Conservation (phyloP, 495 filamentous ascomycete genomes). For the Monascus purpureus region DNA sequence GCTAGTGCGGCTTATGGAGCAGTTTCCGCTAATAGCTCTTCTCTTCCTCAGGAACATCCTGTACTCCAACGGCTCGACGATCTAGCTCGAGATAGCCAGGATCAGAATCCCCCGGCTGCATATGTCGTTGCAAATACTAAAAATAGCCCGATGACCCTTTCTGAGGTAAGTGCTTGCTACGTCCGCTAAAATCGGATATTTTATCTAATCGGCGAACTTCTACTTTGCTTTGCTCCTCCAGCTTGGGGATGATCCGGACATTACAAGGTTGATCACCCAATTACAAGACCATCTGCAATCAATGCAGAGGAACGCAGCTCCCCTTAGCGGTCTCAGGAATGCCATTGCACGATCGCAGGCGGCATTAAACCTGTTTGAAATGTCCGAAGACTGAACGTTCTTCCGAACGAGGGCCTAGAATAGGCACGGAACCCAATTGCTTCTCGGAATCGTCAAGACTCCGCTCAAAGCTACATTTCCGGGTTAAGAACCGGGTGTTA, state of each 20-base stretch:
- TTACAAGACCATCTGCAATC: conserved; percentile 42
- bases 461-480: neutral
- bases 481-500: too few species aligned
- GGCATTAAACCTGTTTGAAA: conserved; percentile 30
- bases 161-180: conserved; percentile 15
- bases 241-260: conserved; percentile 29
- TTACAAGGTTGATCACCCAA: conserved; percentile 24
- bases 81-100: conserved; percentile 1
- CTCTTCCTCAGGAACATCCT: conserved; percentile 4
- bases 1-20: neutral
- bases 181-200: neutral
- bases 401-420: neutral
- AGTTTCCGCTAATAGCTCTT: neutral
- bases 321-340: conserved; percentile 35
- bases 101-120: too few species aligned
- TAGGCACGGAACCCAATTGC: too few species aligned
- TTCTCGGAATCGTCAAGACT: neutral
- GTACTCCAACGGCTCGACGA: conserved; percentile 24
- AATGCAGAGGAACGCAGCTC: conserved; percentile 40
- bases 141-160: conserved; percentile 11
- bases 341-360: conserved; percentile 36
- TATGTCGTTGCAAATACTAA: conserved; percentile 16
- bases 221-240: conserved; percentile 4
- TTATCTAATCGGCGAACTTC: neutral
- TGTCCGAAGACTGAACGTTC: conserved; percentile 22